Evolutionary conservation across 176 grass and related monocot species (phyloP), one percentile per base, ranked within the genome.

Genomic region (Musa acuminata): DNA sequence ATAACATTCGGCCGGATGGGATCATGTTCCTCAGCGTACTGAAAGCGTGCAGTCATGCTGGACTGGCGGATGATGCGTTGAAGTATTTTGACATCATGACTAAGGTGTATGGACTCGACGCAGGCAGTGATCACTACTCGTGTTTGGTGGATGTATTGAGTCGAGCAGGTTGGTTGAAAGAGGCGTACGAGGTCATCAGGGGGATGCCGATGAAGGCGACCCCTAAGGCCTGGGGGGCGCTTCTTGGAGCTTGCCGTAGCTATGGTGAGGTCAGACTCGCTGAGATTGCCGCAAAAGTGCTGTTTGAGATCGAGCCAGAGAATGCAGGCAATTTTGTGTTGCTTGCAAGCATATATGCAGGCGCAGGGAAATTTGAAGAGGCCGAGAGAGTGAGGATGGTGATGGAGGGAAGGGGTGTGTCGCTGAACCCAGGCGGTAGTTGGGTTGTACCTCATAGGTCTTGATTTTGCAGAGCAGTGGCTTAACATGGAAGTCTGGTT

Each of bases 101-200:
- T 13, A 86, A 72, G 27, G 75, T 11, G 3, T 70, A 82, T 59
- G 76, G 79, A 49, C 76, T 87, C 43, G 82, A 82, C 55, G 86
- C 86, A 16, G 62, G 63, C 1, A 55, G 82, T 35, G 84, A 92
- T 21, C 90, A 92, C 64, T 92, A 89, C 68, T 92, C 90, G 0
- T 89, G 90, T 84, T 78, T 89, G 84, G 84, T 87, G 19, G 83
- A 89, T 80, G 86, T 92, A 8, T 84, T 89, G 82, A 85, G 90
- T 26, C 77, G 90, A 51, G 90, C 82, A 69, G 90, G 90, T 48
- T 79, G 84, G 53, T 54, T 89, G 73, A 67, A 78, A 48, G 76
- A 92, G 72, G 90, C 90, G 60, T 87, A 84, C 7, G 70, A 89
- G n/a, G 64, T 92, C 20, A 87, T 89, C 70, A 73, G 0, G 20